phyloP scores from a whole-genome alignment of 257 asterid genomes.

The Solanum chilense region DNA sequence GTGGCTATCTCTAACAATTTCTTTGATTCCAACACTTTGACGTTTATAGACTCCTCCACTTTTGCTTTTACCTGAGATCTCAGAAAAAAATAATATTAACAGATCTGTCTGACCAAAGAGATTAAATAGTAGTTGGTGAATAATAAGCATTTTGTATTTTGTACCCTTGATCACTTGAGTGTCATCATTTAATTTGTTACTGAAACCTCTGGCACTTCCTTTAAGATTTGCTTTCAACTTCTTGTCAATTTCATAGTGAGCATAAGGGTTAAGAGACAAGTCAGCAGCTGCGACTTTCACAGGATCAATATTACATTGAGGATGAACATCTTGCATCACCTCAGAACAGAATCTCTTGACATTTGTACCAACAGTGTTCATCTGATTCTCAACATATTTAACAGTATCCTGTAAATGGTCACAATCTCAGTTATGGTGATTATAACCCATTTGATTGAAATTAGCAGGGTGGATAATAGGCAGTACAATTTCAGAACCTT shows the following conservation, averaged over 20 bases:
- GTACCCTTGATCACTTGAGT: constrained; percentile 20
- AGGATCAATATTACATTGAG: constrained; percentile 30
- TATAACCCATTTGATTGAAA: not conserved
- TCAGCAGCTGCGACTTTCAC: constrained; percentile 42
- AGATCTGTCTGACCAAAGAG: not conserved
- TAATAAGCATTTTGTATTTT: not conserved
- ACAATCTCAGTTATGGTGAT: not conserved
- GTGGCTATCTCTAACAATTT: constrained; percentile 16
- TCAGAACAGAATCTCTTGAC: constrained; percentile 73
- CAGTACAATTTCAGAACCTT: not conserved
- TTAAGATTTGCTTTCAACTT: constrained; percentile 23
- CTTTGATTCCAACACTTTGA: constrained; percentile 33
- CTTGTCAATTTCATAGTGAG: constrained; percentile 21
- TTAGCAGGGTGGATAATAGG: not conserved
- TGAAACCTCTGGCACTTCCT: constrained; percentile 11
- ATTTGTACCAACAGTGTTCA: constrained; percentile 56
- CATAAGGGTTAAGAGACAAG: constrained; percentile 32
- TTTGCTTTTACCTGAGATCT: constrained; percentile 18
- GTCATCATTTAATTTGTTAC: constrained; percentile 22
- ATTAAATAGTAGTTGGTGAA: not conserved
- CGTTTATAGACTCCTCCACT: constrained; percentile 37
- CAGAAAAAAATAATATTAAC: constrained; percentile 10
- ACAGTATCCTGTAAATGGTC: constrained; percentile 48
- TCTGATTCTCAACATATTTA: constrained; percentile 68
- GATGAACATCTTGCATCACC: constrained; percentile 59